These are phyloP conservation scores for Leccinum proximum DNA, from an alignment of 1,284 basidiomycete species.

Conservation along the genomic window DNA sequence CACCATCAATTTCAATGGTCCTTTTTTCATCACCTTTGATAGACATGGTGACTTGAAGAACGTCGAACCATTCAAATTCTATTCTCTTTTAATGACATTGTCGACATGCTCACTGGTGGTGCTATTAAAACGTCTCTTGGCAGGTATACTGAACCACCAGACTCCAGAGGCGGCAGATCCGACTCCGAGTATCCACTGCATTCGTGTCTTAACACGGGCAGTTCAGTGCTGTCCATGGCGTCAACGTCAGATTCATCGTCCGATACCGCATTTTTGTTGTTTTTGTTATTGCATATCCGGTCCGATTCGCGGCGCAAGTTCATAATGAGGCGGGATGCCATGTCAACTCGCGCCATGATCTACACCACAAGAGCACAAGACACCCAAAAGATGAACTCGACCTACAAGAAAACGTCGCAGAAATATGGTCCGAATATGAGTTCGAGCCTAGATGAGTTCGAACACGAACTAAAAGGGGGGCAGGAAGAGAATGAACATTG, in stretches of 20 bases:
- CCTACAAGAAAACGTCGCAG: slow-evolving; percentile 13
- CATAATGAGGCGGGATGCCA: slow-evolving; percentile 34
- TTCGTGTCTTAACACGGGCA: slow-evolving; percentile 5
- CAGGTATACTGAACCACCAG: too few species aligned
- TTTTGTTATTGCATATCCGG: too few species aligned
- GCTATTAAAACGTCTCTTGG: too few species aligned
- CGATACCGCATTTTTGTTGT: neutral
- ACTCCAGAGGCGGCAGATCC: neutral
- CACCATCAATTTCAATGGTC: too few species aligned
- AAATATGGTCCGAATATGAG: neutral
- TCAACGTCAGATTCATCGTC: neutral
- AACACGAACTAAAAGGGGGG: slow-evolving; percentile 30
- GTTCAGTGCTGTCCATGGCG: slow-evolving; percentile 9
- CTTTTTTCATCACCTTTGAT: too few species aligned
- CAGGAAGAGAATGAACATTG: neutral
- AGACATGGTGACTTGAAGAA: too few species aligned
- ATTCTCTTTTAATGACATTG: too few species aligned
- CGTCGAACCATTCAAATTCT: too few species aligned
- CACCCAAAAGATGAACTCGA: slow-evolving; percentile 25
- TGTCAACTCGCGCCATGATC: too few species aligned
- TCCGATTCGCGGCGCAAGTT: too few species aligned
- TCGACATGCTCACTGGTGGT: too few species aligned
- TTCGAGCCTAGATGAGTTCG: slow-evolving; percentile 27
- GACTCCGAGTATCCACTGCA: neutral
- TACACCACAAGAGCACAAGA: too few species aligned